Base-by-base conservation (phyloP, 2,329 filamentous ascomycete genomes). In the Beauveria sp. region DNA sequence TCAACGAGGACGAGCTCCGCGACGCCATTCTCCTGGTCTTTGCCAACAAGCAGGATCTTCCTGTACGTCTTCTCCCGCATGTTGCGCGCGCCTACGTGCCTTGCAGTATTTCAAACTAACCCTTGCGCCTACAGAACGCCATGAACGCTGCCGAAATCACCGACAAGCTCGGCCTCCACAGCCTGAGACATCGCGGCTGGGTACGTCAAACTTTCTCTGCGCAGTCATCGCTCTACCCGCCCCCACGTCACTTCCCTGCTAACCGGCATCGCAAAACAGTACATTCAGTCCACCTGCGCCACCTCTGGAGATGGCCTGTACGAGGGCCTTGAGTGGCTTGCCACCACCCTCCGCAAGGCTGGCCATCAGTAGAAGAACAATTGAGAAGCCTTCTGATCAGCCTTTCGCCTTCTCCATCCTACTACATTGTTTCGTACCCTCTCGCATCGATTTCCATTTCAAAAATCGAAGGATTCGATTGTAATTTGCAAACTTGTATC, bases 101-200 rank as follows among this genome's bases (percentile, higher is more conserved):
- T 44, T 57, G 46, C 30, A 40, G 28, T 34, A 44, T n/a, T 51
- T 57, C 48, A 63, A 37, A 54, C 66, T 70, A 61, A 71, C 63
- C 18, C 55, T 47, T 37, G 44, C 50, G 58, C 55, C 59, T 34
- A 63, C 72, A 96, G 92, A 97, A 97, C 76, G 94, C 94, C 79
- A 97, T 97, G 94, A 97, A 96, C 81, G 93, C 94, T 73, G 93
- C 94, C 75, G 94, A 99, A 84, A 97, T 99, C 79, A 99, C 94
- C 79, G 93, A 99, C 83, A 97, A 97, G 88, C 91, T 99, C 79
- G 94, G 94, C 75, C 92, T 99, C 73, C 93, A 97, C 88, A 96
- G 91, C 82, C 84, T 99, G 85, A 91, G 92, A 85, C 91, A 96
- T 84, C 92, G 94, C 78, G 90, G 91, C 73, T 99, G 94, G 94